A percentile compares a stretch with the other conserved stretches of the same genome.
Evolutionary conservation across 2,329 filamentous ascomycete species (phyloP).

Genomic region (Chalaropsis thielavioides): DNA sequence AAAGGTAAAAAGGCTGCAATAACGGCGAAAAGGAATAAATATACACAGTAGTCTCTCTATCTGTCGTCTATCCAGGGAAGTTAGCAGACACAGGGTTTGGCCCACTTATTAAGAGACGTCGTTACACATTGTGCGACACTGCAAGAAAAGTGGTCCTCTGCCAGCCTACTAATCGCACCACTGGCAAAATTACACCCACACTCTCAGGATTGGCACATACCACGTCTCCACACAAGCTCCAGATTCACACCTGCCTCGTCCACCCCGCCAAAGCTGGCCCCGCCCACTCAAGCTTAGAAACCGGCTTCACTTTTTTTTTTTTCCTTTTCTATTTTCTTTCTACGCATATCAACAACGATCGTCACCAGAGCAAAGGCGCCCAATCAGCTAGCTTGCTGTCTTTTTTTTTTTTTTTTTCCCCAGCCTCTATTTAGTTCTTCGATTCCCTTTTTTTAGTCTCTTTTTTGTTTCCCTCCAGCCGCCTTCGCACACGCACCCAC

Average conservation of each 20-base stretch:
- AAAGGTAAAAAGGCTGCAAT: too few relatives aligned
- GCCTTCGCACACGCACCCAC: conserved; percentile 19
- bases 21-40: too few relatives aligned
- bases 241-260: not conserved
- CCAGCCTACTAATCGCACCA: not conserved
- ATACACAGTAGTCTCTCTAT: too few relatives aligned
- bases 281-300: too few relatives aligned
- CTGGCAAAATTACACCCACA: not conserved
- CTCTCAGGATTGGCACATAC: not conserved
- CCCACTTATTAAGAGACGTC: too few relatives aligned
- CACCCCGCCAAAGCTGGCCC: not conserved
- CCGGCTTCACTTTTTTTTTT: not conserved
- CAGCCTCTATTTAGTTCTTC: not conserved
- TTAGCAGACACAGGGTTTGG: too few relatives aligned
- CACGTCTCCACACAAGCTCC: not conserved
- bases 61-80: too few relatives aligned
- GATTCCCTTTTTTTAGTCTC: not conserved
- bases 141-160: too few relatives aligned
- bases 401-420: not conserved
- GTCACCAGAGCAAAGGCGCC: too few relatives aligned
- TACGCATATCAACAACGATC: not conserved
- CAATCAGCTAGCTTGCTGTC: too few relatives aligned
- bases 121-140: too few relatives aligned
- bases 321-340: not conserved
- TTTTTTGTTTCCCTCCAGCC: not conserved